Evolutionary conservation across 306 rosid genomes (phyloP).

Genomic region (Herpetospermum pedunculosum): DNA sequence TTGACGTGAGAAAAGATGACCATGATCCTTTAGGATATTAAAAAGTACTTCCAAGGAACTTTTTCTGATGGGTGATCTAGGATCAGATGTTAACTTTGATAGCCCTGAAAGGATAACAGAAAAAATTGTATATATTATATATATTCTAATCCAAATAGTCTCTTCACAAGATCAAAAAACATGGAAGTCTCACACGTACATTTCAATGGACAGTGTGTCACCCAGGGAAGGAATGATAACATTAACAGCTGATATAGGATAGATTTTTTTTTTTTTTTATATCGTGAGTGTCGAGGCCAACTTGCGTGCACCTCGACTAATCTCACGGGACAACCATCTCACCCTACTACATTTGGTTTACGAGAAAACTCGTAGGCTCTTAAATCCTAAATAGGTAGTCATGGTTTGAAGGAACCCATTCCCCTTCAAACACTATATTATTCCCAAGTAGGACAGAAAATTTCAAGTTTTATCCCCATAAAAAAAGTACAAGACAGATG

Average conservation of each 20-base stretch:
- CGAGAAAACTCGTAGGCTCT: no score
- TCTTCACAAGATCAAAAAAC: not conserved
- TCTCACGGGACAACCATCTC: no score
- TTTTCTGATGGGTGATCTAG: conserved; percentile 88
- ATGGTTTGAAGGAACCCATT: no score
- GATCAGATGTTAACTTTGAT: conserved; percentile 87
- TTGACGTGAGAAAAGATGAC: conserved; percentile 67
- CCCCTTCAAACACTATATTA: no score
- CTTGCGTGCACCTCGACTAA: no score
- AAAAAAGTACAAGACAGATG: not conserved
- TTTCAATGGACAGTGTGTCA: not conserved
- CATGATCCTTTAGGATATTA: conserved; percentile 90
- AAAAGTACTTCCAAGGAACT: conserved; percentile 97
- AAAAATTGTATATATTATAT: not conserved
- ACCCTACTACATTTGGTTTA: no score
- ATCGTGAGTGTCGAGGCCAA: no score
- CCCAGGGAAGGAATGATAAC: not conserved
- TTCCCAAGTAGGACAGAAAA: no score
- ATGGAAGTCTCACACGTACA: not conserved
- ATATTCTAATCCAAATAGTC: not conserved
- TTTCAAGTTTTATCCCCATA: not conserved
- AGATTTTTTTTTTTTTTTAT: no score
- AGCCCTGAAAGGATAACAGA: conserved; percentile 42
- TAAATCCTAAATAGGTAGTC: no score
- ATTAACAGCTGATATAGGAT: not conserved